These are phyloP conservation scores for Aspergillus sp. DNA, from an alignment of 2,329 filamentous ascomycete genomes.

Conservation along the genomic window DNA sequence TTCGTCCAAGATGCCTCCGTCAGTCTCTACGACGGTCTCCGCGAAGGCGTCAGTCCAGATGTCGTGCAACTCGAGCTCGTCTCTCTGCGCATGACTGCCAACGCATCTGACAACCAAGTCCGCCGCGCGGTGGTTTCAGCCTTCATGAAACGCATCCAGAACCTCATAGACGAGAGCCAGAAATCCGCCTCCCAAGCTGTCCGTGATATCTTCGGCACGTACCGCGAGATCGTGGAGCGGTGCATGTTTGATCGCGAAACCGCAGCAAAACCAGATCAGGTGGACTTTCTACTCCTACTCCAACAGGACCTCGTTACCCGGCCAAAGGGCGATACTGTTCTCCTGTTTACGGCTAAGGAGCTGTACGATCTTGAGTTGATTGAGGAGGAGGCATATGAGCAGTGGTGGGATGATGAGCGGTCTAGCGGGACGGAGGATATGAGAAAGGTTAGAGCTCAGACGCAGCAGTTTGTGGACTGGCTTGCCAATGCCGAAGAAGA, in stretches of 20 bases:
- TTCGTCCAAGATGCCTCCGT: constrained; percentile 85
- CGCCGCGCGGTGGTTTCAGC: constrained; percentile 78
- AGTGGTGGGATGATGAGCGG: constrained; percentile 78
- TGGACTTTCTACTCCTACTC: constrained; percentile 74
- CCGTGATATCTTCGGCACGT: constrained; percentile 55
- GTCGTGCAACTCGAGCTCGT: constrained; percentile 93
- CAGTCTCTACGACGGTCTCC: constrained; percentile 79
- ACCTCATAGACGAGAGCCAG: constrained; percentile 55
- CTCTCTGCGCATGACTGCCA: constrained; percentile 80
- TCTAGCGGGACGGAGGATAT: constrained; percentile 63
- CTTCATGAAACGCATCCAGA: constrained; percentile 72
- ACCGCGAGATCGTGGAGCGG: constrained; percentile 55
- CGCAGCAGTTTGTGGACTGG: constrained; percentile 75
- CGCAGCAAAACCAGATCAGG: constrained; percentile 59
- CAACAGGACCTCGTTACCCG: constrained; percentile 70
- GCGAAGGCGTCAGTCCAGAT: constrained; percentile 62
- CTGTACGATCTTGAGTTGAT: constrained; percentile 77
- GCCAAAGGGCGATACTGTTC: constrained; percentile 58
- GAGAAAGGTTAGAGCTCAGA: constrained; percentile 64
- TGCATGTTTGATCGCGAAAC: constrained; percentile 53
- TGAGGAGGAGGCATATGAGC: constrained; percentile 79
- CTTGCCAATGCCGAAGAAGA: constrained; percentile 68
- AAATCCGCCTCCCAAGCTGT: constrained; percentile 60
- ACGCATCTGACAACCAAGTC: constrained; percentile 84
- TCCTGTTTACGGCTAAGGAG: constrained; percentile 74